Conservation (phyloP, 768 basidiomycete species). For the Agaricus subrufescens region DNA sequence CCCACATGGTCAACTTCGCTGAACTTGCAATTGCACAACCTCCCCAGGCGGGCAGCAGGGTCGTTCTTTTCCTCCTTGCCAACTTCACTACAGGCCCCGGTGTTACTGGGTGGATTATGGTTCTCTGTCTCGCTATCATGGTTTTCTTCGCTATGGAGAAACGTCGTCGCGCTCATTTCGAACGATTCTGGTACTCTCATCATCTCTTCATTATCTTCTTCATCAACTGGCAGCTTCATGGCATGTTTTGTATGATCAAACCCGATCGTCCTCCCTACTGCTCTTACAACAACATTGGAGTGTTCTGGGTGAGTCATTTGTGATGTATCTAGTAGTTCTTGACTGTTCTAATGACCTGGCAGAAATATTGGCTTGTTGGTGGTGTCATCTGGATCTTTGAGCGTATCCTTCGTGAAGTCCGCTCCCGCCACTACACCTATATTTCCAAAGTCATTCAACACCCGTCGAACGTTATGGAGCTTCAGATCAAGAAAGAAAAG, state of each 20-base stretch:
- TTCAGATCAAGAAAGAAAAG: conserved; percentile 97
- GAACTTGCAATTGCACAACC: conserved; percentile 56
- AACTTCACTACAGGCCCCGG: conserved; percentile 86
- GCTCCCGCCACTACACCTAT: conserved; percentile 87
- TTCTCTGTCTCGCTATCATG: conserved; percentile 65
- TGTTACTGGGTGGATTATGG: conserved; percentile 88
- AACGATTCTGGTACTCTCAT: conserved; percentile 86
- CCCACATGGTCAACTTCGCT: conserved; percentile 85
- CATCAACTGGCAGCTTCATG: conserved; percentile 90
- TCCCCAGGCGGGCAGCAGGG: conserved; percentile 46
- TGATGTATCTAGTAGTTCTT: conserved; percentile 8
- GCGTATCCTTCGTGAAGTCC: conserved; percentile 87
- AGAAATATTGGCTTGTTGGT: conserved; percentile 90
- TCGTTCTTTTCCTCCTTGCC: conserved; percentile 67
- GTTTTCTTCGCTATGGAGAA: conserved; percentile 86
- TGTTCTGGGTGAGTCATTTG: conserved; percentile 79
- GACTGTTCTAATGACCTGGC: not conserved
- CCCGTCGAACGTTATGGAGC: conserved; percentile 89
- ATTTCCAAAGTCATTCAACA: conserved; percentile 95
- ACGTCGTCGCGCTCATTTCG: conserved; percentile 70
- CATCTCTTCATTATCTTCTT: conserved; percentile 93
- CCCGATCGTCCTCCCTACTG: conserved; percentile 89
- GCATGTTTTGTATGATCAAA: conserved; percentile 96
- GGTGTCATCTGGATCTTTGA: conserved; percentile 84
- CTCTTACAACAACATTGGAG: conserved; percentile 79